A percentile compares a stretch with the other conserved stretches of the same genome.
phyloP scores from a whole-genome alignment of 805 yeast species.

The Kazachstania martiniae region DNA sequence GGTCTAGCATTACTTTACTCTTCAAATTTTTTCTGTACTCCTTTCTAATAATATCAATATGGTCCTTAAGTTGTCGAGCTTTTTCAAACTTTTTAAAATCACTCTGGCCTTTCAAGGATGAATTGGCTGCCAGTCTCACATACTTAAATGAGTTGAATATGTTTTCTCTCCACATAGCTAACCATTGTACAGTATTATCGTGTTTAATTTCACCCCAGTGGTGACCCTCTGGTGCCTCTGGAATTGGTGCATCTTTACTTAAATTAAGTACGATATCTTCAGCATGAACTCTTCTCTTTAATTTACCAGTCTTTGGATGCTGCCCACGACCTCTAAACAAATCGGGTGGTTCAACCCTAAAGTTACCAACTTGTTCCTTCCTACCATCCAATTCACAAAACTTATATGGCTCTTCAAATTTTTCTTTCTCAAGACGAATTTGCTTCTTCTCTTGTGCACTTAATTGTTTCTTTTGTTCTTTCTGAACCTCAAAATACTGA shows the following conservation, averaged over 20 bases:
- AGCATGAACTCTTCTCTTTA: constrained; percentile 77
- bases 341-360: constrained; percentile 93
- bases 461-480: constrained; percentile 61
- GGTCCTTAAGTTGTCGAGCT: constrained; percentile 71
- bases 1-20: constrained; percentile 65
- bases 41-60: constrained; percentile 59
- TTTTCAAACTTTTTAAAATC: constrained; percentile 89
- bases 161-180: constrained; percentile 96
- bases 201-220: constrained; percentile 83
- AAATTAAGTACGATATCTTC: constrained; percentile 83
- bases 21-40: constrained; percentile 66
- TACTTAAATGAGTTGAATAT: constrained; percentile 75
- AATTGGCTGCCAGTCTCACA: constrained; percentile 83
- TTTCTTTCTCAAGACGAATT: constrained; percentile 61
- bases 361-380: constrained; percentile 86
- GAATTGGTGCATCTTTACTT: constrained; percentile 60
- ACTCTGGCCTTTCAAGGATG: constrained; percentile 82
- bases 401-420: constrained; percentile 68
- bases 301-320: constrained; percentile 89
- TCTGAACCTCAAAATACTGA: constrained; percentile 55
- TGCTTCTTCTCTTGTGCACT: constrained; percentile 66
- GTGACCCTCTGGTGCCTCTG: constrained; percentile 80
- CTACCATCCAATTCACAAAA: constrained; percentile 77
- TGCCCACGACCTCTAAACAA: constrained; percentile 93
- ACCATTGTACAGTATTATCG: constrained; percentile 88